phyloP scores from a whole-genome alignment of 345 rosid genomes.

The Geranium rotundifolium region DNA sequence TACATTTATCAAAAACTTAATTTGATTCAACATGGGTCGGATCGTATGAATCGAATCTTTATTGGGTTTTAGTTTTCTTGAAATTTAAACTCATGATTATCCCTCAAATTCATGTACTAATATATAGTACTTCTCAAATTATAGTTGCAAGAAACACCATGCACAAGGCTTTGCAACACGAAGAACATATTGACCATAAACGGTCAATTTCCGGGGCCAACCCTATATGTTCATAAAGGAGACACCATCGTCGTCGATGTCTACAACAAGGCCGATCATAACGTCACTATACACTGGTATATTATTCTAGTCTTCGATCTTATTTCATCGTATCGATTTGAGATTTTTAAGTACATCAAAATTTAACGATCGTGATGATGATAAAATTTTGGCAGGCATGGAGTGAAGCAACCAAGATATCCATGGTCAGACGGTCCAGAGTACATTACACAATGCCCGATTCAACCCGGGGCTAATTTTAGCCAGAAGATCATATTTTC shows the following conservation, averaged over 20 bases:
- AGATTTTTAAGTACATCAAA: neutral
- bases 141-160: constrained; percentile 20
- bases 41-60: too few species aligned
- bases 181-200: constrained; percentile 27
- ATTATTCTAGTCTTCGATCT: neutral
- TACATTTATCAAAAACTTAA: too few species aligned
- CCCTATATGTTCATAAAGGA: constrained; percentile 14
- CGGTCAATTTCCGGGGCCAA: constrained; percentile 24
- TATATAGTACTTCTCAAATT: neutral
- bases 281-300: constrained; percentile 31
- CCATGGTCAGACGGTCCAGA: constrained; percentile 44
- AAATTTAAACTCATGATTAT: too few species aligned
- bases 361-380: neutral
- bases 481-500: constrained; percentile 21
- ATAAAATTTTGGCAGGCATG: constrained; percentile 20
- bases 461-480: constrained; percentile 17
- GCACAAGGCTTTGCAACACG: constrained; percentile 20
- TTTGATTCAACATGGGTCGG: too few species aligned
- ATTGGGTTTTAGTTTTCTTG: too few species aligned
- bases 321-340: neutral
- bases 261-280: constrained; percentile 13
- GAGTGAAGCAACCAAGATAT: constrained; percentile 26
- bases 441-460: constrained; percentile 32
- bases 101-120: too few species aligned
- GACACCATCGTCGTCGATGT: constrained; percentile 21